Percentiles rank a stretch among this genome's conserved stretches.
phyloP scores from a whole-genome alignment of 2,329 filamentous ascomycete species.

The Stromatinia cepivora region DNA sequence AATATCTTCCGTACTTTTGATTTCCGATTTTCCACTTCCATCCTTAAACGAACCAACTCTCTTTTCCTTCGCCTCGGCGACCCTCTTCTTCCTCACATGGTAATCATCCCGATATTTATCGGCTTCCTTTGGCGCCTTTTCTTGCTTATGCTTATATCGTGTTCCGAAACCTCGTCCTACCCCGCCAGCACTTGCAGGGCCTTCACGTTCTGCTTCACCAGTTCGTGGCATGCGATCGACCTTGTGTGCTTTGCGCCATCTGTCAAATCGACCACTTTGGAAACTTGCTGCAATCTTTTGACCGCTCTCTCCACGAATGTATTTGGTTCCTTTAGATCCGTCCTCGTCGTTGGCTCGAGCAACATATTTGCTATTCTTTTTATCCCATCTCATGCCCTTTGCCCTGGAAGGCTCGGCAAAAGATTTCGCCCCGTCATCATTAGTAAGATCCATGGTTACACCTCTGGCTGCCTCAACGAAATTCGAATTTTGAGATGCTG shows the following conservation, averaged over 20 bases:
- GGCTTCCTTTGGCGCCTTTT: conserved; percentile 87
- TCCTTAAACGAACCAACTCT: conserved; percentile 72
- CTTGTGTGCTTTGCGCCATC: conserved; percentile 85
- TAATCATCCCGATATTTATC: conserved; percentile 93
- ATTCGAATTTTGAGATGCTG: conserved; percentile 56
- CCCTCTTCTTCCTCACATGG: conserved; percentile 84
- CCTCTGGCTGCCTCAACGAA: conserved; percentile 87
- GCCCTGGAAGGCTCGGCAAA: conserved; percentile 76
- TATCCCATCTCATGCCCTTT: conserved; percentile 88
- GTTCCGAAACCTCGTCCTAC: conserved; percentile 48
- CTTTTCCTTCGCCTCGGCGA: conserved; percentile 84
- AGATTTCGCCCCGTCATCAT: conserved; percentile 78
- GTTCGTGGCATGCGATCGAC: conserved; percentile 75
- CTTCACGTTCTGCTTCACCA: conserved; percentile 71
- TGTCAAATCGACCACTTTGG: conserved; percentile 89
- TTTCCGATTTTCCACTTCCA: conserved; percentile 71
- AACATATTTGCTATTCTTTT: conserved; percentile 95
- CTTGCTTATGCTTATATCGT: conserved; percentile 81
- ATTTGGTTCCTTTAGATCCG: conserved; percentile 69
- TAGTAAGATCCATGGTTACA: conserved; percentile 87
- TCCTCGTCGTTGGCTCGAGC: conserved; percentile 90
- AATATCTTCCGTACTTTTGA: conserved; percentile 82
- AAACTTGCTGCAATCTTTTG: conserved; percentile 95
- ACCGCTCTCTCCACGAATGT: conserved; percentile 86
- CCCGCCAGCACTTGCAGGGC: conserved; percentile 37